Evolutionary conservation across 768 basidiomycete genomes (phyloP), one percentile per base, ranked within the genome.

Genomic region (Kwoniella heveanensis): DNA sequence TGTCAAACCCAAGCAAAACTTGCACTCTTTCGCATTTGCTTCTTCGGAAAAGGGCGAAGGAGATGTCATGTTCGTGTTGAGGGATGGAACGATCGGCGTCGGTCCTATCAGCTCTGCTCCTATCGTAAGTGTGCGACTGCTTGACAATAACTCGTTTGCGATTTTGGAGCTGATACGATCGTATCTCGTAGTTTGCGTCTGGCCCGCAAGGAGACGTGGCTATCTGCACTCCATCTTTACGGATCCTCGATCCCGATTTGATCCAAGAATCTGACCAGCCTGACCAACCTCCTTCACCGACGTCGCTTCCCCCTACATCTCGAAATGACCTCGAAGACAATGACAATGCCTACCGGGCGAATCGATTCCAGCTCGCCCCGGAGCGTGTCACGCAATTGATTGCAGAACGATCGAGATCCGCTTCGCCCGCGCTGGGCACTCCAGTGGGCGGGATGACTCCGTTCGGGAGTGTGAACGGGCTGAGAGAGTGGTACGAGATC

Each of bases 21-120:
- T 78, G 0, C 64, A 76, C 12, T 71, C 73, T 0, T 78, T 78
- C 57, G 66, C 77, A 0, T 73, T 73, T 51, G 58, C 73, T 5
- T 46, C 65, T 1, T 24, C 39, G 1, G 36, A 51, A 1, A 27
- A 54, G 4, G 26, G 44, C 5, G 49, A 58, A 9, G 54, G 57
- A 19, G 71, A 78, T 47, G 62, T 78, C 48, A 57, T 78, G 57
- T 69, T 71, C 27, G 73, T 78, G 13, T 48, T 68, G 44, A 72
- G 70, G 57, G 77, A 78, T 48, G 77, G 73, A 1, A 71, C 73
- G 3, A 65, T 78, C 25, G 66, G 69, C n/a, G 67, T 78, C 24
- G 75, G 73, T 19, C 71, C 77, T 27, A 62, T 76, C 19, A 52
- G 65, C 5, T 19, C 60, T n/a, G 51, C 62, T 22, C 71, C 69